Conservation (phyloP, 345 rosid genomes). For the Arabis alpina region DNA sequence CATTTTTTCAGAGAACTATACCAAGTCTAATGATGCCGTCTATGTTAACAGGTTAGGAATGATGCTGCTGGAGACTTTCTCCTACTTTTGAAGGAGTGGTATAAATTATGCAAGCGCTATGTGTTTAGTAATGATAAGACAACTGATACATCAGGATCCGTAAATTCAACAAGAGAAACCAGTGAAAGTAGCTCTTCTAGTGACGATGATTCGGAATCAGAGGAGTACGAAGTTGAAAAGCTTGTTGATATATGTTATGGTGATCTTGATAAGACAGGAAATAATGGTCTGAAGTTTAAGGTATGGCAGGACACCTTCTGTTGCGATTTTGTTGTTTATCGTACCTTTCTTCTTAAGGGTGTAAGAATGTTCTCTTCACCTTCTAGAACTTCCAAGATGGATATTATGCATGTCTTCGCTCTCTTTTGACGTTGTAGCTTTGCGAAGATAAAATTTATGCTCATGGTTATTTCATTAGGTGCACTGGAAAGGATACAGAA, state of each 20-base stretch:
- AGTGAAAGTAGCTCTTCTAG: constrained; percentile 40
- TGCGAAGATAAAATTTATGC: constrained; percentile 43
- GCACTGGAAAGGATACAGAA: constrained; percentile 81
- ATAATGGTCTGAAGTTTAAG: constrained; percentile 72
- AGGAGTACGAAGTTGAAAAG: constrained; percentile 73
- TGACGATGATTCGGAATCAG: constrained; percentile 48
- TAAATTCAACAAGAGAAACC: constrained; percentile 32
- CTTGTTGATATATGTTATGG: constrained; percentile 85
- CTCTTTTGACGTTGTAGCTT: constrained; percentile 44
- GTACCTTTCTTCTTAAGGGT: constrained; percentile 29
- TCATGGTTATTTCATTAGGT: constrained; percentile 64
- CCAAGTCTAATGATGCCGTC: constrained; percentile 17
- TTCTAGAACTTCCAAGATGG: constrained; percentile 25
- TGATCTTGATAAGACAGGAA: constrained; percentile 69
- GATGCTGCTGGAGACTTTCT: constrained; percentile 89
- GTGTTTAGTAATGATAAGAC: constrained; percentile 36
- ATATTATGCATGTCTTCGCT: constrained; percentile 32
- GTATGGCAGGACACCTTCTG: constrained; percentile 47
- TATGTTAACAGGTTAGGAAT: constrained; percentile 70
- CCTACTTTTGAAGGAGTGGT: constrained; percentile 83
- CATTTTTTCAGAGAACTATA: constrained; percentile 23
- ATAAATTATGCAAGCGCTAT: constrained; percentile 70
- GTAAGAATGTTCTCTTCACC: constrained; percentile 27
- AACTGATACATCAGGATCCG: constrained; percentile 35
- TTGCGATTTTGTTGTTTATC: constrained; percentile 24